phyloP scores from a whole-genome alignment of 306 rosid species.

The Quercus engelmannii region DNA sequence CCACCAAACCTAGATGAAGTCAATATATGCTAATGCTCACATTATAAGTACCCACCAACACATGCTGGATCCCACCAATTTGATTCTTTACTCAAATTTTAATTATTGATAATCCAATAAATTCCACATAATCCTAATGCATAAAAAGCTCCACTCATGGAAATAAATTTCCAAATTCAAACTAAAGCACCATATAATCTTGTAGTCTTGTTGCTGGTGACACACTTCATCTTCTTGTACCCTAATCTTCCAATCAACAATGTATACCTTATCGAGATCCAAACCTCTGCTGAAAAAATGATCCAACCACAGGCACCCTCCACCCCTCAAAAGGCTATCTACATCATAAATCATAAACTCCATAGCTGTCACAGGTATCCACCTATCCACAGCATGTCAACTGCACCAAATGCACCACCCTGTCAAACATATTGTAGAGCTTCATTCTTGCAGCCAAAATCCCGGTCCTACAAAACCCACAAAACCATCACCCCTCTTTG shows the following conservation, averaged over 20 bases:
- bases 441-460: conserved; percentile 65
- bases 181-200: too few relatives aligned
- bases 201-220: too few relatives aligned
- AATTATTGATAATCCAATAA: too few relatives aligned
- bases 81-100: too few relatives aligned
- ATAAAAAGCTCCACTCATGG: too few relatives aligned
- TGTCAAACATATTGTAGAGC: conserved; percentile 68
- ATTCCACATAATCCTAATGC: too few relatives aligned
- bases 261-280: conserved; percentile 69
- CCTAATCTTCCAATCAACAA: conserved; percentile 16
- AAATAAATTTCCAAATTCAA: neutral
- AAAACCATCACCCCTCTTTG: too few relatives aligned
- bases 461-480: conserved; percentile 34
- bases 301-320: conserved; percentile 90
- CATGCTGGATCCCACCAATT: too few relatives aligned
- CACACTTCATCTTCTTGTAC: too few relatives aligned
- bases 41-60: too few relatives aligned
- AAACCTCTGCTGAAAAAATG: conserved; percentile 70
- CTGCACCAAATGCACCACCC: conserved; percentile 56
- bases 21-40: too few relatives aligned
- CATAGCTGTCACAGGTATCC: conserved; percentile 73
- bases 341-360: conserved; percentile 76
- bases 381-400: neutral
- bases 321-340: conserved; percentile 78
- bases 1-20: too few relatives aligned